These are phyloP conservation scores for Aureobasidium vineae DNA, from an alignment of 2,329 filamentous ascomycete species.

Conservation along the genomic window DNA sequence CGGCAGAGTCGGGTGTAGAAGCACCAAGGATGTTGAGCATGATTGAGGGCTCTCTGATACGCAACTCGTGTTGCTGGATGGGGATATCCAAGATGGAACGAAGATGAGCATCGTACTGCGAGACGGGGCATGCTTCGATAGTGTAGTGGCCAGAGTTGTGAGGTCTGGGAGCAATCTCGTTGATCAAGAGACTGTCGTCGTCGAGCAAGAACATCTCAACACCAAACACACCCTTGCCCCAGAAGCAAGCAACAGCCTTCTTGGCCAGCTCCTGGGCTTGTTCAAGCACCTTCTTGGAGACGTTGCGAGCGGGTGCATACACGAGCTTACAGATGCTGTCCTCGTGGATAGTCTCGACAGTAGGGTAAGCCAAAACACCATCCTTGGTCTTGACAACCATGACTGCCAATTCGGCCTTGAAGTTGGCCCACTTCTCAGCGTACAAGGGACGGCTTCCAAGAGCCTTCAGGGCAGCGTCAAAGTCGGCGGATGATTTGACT, in stretches of 20 bases:
- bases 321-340: slow-evolving; percentile 94
- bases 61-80: slow-evolving; percentile 51
- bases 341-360: slow-evolving; percentile 92
- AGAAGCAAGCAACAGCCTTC: slow-evolving; percentile 74
- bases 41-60: slow-evolving; percentile 61
- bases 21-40: slow-evolving; percentile 83
- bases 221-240: slow-evolving; percentile 89
- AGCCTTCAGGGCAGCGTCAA: slow-evolving; percentile 65
- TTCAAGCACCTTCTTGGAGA: slow-evolving; percentile 59
- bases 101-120: slow-evolving; percentile 90
- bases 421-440: slow-evolving; percentile 85
- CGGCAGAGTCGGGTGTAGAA: slow-evolving; percentile 62
- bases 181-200: slow-evolving; percentile 70
- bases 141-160: slow-evolving; percentile 96
- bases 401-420: slow-evolving; percentile 82
- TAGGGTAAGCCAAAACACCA: slow-evolving; percentile 71
- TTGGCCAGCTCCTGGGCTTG: slow-evolving; percentile 73
- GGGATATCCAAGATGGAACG: slow-evolving; percentile 74
- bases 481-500: slow-evolving; percentile 58
- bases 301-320: slow-evolving; percentile 75
- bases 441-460: slow-evolving; percentile 72
- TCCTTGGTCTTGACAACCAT: slow-evolving; percentile 93
- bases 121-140: slow-evolving; percentile 85
- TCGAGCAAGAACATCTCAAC: slow-evolving; percentile 91
- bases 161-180: slow-evolving; percentile 78